phyloP scores from a whole-genome alignment of 2,329 filamentous ascomycete species.

The Cadophora luteo-olivacea region DNA sequence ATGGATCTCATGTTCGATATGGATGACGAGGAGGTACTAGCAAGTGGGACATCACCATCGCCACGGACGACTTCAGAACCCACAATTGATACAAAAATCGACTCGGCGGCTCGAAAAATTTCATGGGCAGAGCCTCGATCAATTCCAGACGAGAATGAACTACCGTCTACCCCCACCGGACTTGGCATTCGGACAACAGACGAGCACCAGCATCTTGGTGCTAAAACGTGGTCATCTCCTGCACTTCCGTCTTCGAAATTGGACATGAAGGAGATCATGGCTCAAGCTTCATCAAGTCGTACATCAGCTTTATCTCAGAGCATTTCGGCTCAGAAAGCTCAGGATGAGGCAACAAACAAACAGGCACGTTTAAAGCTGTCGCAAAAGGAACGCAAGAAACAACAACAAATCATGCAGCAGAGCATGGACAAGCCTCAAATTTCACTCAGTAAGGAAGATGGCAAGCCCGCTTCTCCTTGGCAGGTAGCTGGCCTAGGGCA shows the following conservation, averaged over 20 bases:
- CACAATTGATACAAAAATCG: background rate
- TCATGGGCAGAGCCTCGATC: slow-evolving; percentile 30
- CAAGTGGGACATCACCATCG: slow-evolving; percentile 26
- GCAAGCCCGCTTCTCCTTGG: slow-evolving; percentile 64
- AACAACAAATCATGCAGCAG: slow-evolving; percentile 64
- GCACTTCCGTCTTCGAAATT: slow-evolving; percentile 42
- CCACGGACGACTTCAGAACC: slow-evolving; percentile 21
- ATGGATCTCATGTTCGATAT: slow-evolving; percentile 91
- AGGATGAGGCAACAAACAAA: slow-evolving; percentile 45
- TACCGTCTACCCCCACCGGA: slow-evolving; percentile 17
- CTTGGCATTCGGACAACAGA: slow-evolving; percentile 8
- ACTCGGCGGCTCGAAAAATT: slow-evolving; percentile 23
- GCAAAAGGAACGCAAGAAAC: slow-evolving; percentile 89
- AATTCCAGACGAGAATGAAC: slow-evolving; percentile 19
- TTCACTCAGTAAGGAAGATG: slow-evolving; percentile 55
- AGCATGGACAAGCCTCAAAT: slow-evolving; percentile 46
- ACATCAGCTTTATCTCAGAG: slow-evolving; percentile 60
- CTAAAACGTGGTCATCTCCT: slow-evolving; percentile 44
- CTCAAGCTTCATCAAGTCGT: slow-evolving; percentile 62
- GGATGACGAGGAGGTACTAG: slow-evolving; percentile 66
- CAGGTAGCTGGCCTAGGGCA: slow-evolving; percentile 59
- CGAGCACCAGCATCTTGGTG: slow-evolving; percentile 21
- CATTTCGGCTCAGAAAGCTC: slow-evolving; percentile 56
- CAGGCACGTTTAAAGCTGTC: slow-evolving; percentile 69
- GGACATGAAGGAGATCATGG: slow-evolving; percentile 82